Base-by-base conservation (phyloP, 495 filamentous ascomycete species). In the Wilcoxina mikolae region DNA sequence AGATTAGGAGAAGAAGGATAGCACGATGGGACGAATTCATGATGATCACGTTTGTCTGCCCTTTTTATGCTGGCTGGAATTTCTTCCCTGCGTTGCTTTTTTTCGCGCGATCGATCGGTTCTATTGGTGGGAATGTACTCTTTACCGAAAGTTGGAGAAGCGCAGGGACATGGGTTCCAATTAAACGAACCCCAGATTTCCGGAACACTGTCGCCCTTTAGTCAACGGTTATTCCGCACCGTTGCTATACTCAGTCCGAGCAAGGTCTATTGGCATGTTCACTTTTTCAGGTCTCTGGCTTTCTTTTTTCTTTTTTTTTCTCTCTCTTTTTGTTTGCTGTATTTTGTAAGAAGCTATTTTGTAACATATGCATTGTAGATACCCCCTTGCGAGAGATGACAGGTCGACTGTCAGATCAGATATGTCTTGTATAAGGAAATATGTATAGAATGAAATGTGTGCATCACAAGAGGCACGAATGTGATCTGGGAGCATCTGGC, bases 211-310 rank as follows among this genome's bases (percentile, higher is more conserved):
- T 43, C 7, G 39, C 17, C 39, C 39, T 43, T n/a, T n/a, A n/a
- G n/a, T n/a, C 15, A 35, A 35, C 31, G 31, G 31, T 35, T 15
- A 15, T 35, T 35, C 31, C 31, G 31, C 31, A n/a, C n/a, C n/a
- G n/a, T n/a, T n/a, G n/a, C n/a, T n/a, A n/a, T n/a, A n/a, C n/a
- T 48, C 33, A 29, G 44, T 62, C 56, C 53, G 31, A 35, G 31
- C 31, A 7, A 15, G 15, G 31, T 15, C 5, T 35, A 15, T 15
- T 15, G 31, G 31, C 31, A 35, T 15, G 7, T 5, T 15, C 5
- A 15, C 31, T 35, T 35, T 35, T 15, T 5, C 7, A 5, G 31
- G 31, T 35, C 15, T 5, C 31, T 35, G 5, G 31, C 31, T 7
- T 35, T 35, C 31, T 5, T 5, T 35, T 35, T 5, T 35, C 31